Base-by-base conservation (phyloP, 306 rosid genomes). In the Vachellia pachyceras region DNA sequence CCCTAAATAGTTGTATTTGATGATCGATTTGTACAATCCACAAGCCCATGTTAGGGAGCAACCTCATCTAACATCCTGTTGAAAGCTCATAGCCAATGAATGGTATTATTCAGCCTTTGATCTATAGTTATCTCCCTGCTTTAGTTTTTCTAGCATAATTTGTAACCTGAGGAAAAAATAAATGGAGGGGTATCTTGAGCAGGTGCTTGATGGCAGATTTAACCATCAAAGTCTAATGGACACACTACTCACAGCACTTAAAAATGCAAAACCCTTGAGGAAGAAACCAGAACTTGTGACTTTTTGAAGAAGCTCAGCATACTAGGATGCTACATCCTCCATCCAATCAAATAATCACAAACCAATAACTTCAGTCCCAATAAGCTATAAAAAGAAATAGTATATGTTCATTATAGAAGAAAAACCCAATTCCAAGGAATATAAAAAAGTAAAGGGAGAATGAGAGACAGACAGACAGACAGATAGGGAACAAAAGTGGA, bases 351-450 rank as follows among this genome's bases (percentile, higher is more conserved):
- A 14, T 10, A 58, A 23, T 58, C 67, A 60, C 60, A 60, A 82
- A 83, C 75, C 79, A 58, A 75, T 71, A 79, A 75, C 79, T 83
- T 50, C 79, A 73, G 68, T 69, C 65, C 7, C 45, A 86, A 75
- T 72, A 65, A 80, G 40, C 47, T 55, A 45, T 1, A 14, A 55
- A 41, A 41, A n/a, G 44, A 63, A 29, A 12, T 12, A 17, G 61
- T 7, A 57, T 57, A 9, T 15, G 39, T 52, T 71, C 72, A 73
- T 25, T n/a, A 54, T 17, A 54, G 11, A 20, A 72, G 15, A 22
- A 72, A 55, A 81, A 71, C 33, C 69, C 67, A 69, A 4, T 23
- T 40, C 55, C 39, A 36, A 6, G 14, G 78, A 7, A 36, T 7
- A 4, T 17, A 47, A n/a, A 42, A 69, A 35, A 41, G 39, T 12